Evolutionary conservation across 306 rosid species (phyloP), one percentile per base, ranked within the genome.

Genomic region (Dalbergia cochinchinensis): DNA sequence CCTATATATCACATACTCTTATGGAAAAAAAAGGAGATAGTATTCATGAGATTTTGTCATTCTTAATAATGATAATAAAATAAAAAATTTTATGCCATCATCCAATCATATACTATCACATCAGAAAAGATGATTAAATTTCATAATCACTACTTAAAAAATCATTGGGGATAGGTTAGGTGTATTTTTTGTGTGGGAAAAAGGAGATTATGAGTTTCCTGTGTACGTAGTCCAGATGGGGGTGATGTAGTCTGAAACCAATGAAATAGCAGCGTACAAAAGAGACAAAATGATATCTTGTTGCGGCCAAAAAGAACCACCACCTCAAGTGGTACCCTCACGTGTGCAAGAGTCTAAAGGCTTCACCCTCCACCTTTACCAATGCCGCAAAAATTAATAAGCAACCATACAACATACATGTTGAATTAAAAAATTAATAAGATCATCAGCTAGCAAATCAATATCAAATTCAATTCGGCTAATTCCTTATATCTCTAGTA

Each of bases 231-330:
- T 7, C 34, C 16, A 76, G 65, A 33, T 26, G 62, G 47, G 42
- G 68, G 67, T 71, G 71, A 42, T 79, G 7, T 3, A 50, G 78
- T 73, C 48, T 63, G 83, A 71, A 83, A 74, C 79, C 78, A 80
- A 82, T 61, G 66, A 71, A 71, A 84, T 50, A 75, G 80, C 31
- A 50, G 39, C 19, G 35, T 35, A 41, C 79, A 68, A 68, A 82
- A 83, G 85, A 80, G 89, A 85, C 86, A 88, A 50, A 64, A 83
- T 26, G 65, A 78, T 83, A 81, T 83, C 84, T 76, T 85, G 80
- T 58, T 85, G 71, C 72, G 33, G 76, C 87, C 71, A 61, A 83
- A 84, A 78, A 90, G 70, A 76, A 85, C 84, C 78, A 69, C 81
- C 42, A 77, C 37, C 55, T 65, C 16, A 8, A 34, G 55, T 62